A percentile compares a stretch with the other conserved stretches of the same genome.
These are phyloP conservation scores for Fusarium scirpi DNA, from an alignment of 2,329 filamentous ascomycete genomes.

Conservation along the genomic window DNA sequence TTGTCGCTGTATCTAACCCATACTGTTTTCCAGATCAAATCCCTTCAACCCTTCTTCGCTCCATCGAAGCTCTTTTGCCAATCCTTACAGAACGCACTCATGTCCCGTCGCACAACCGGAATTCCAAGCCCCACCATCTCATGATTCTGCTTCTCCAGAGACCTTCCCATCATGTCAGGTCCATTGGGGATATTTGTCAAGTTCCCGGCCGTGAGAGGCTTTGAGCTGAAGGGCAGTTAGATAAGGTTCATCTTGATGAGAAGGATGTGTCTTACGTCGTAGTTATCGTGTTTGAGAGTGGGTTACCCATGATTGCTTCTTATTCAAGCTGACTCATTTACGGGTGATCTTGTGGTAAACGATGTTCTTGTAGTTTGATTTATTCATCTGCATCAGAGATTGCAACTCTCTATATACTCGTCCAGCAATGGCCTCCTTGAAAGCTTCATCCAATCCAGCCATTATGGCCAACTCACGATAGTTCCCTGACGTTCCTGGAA, in stretches of 20 bases:
- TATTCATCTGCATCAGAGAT: not conserved
- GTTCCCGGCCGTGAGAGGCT: fast-evolving
- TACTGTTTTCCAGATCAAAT: fast-evolving
- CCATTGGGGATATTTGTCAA: fast-evolving
- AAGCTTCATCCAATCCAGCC: not conserved
- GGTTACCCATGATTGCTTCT: not conserved
- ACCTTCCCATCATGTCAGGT: fast-evolving
- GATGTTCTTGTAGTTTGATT: not conserved
- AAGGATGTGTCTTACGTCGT: not conserved
- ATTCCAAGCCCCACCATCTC: not conserved
- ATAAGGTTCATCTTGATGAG: fast-evolving
- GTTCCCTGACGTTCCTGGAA: fast-evolving
- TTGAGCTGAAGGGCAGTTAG: not conserved
- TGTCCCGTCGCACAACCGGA: not conserved
- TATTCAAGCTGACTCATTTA: not conserved
- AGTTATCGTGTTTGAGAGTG: not conserved
- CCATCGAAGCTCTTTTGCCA: not conserved
- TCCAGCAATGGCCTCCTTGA: fast-evolving
- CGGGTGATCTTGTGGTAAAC: not conserved
- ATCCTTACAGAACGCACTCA: fast-evolving
- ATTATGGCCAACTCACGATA: fast-evolving
- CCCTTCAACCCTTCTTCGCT: not conserved
- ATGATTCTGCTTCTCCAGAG: not conserved
- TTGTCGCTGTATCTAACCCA: fast-evolving
- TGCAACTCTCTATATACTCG: not conserved